A percentile compares a stretch with the other conserved stretches of the same genome.
phyloP scores from a whole-genome alignment of 2,329 filamentous ascomycete genomes.

The Myriosclerotinia scirpicola region DNA sequence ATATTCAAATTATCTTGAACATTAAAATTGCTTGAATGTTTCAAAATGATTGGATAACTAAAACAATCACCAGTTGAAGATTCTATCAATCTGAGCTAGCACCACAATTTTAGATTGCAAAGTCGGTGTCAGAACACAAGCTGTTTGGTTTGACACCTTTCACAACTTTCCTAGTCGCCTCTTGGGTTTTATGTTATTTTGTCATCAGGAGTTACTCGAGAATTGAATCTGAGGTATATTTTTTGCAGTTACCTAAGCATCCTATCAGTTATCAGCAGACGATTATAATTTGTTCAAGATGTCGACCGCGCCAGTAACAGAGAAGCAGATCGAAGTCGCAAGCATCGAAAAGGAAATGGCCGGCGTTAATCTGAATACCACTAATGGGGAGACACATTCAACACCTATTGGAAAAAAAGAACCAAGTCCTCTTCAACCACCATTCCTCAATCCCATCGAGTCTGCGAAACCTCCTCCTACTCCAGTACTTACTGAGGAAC shows the following conservation, averaged over 20 bases:
- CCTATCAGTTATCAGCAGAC: background rate
- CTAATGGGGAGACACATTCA: background rate
- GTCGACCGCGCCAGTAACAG: constrained; percentile 17
- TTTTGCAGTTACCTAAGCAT: background rate
- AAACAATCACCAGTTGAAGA: background rate
- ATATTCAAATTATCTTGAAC: too few species aligned
- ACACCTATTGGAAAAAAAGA: constrained; percentile 29
- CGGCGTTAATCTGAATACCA: constrained; percentile 10
- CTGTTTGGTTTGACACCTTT: background rate
- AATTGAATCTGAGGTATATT: background rate
- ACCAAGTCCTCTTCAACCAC: constrained; percentile 46
- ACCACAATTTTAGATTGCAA: constrained; percentile 19
- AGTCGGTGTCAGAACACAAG: constrained; percentile 11
- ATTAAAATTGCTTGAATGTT: too few species aligned
- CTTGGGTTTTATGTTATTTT: background rate
- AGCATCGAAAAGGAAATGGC: constrained; percentile 23
- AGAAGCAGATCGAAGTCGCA: constrained; percentile 4
- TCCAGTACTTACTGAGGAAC: constrained; percentile 68
- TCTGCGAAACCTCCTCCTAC: constrained; percentile 46
- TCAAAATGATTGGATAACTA: too few species aligned
- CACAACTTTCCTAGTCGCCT: background rate
- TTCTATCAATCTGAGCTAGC: constrained; percentile 16
- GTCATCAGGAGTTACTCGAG: background rate
- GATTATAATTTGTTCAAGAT: constrained; percentile 6
- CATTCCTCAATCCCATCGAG: constrained; percentile 36